Base-by-base conservation (phyloP, 2,329 filamentous ascomycete species). In the Xylaria sp. region DNA sequence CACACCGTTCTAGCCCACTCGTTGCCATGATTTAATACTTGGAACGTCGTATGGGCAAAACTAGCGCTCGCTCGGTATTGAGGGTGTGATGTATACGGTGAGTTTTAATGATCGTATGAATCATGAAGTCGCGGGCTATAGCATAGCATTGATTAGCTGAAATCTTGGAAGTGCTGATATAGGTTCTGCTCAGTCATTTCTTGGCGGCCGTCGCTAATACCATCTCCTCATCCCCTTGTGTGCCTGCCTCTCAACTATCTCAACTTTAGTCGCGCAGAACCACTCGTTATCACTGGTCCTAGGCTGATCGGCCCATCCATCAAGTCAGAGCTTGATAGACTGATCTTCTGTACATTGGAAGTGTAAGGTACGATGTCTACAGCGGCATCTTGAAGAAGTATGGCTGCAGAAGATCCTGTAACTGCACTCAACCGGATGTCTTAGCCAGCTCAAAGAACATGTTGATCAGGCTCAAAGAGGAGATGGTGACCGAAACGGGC, bases 11-110 rank as follows among this genome's bases (percentile, higher is more conserved):
- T 67, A 74, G 73, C 66, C 75, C 73, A 71, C 71, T 73, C 71
- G 74, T 72, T 70, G 73, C 65, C 73, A 68, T 70, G 69, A 73
- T 69, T 76, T 77, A 77, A 78, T 77, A 75, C 77, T 73, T 44
- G 64, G 70, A 72, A 66, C 72, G 72, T 76, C 70, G 73, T 75
- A 75, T 68, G 73, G 68, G 68, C 70, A 64, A 56, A 54, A 63
- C 63, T 66, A 69, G 71, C 72, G 52, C 64, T 73, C 73, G 70
- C 71, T 74, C 67, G 69, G 70, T 66, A 71, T 70, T 71, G 73
- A 69, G 72, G 67, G 73, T 74, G 57, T 73, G 67, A 74, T 73
- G 55, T 73, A 69, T 75, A 70, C 70, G 15, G 66, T 70, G 65
- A 67, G 66, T 72, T 69, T 69, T 75, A 67, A 69, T 64, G 70